Percentiles rank a stretch among this genome's conserved stretches.
These are phyloP conservation scores for Blastobotrys buckinghamii DNA, from an alignment of 1,139 yeast genomes.

Conservation along the genomic window DNA sequence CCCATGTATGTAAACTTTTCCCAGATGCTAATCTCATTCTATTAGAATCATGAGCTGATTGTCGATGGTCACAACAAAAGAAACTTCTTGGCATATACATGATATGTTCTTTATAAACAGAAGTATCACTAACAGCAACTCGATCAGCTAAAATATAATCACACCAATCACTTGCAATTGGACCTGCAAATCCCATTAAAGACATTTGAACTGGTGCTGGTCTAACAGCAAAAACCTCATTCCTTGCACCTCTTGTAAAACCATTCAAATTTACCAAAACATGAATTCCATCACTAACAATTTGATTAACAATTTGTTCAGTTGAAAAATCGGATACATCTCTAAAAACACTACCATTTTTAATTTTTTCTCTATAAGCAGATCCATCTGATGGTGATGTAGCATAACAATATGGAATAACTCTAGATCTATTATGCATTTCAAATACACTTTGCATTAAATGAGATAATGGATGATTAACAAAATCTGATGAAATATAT, in stretches of 20 bases:
- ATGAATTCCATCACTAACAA: slow-evolving; percentile 31
- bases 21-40: slow-evolving; percentile 7
- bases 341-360: slow-evolving; percentile 26
- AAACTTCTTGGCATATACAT: slow-evolving; percentile 32
- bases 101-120: slow-evolving; percentile 25
- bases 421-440: slow-evolving; percentile 24
- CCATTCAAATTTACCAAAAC: slow-evolving; percentile 33
- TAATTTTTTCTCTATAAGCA: slow-evolving; percentile 27
- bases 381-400: slow-evolving; percentile 31
- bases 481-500: slow-evolving; percentile 33
- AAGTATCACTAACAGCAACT: slow-evolving; percentile 18
- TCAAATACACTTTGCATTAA: slow-evolving; percentile 35
- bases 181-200: slow-evolving; percentile 35
- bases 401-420: slow-evolving; percentile 30
- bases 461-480: slow-evolving; percentile 34
- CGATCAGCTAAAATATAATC: slow-evolving; percentile 31
- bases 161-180: slow-evolving; percentile 33
- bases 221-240: slow-evolving; percentile 33
- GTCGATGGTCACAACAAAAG: slow-evolving; percentile 34
- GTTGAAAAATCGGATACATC: slow-evolving; percentile 28
- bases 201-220: slow-evolving; percentile 33
- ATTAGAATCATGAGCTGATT: slow-evolving; percentile 28
- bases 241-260: slow-evolving; percentile 33
- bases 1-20: slow-evolving; percentile 22
- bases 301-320: slow-evolving; percentile 26